These are phyloP conservation scores for Plectosphaerella plurivora DNA, from an alignment of 2,329 filamentous ascomycete genomes.

Conservation along the genomic window DNA sequence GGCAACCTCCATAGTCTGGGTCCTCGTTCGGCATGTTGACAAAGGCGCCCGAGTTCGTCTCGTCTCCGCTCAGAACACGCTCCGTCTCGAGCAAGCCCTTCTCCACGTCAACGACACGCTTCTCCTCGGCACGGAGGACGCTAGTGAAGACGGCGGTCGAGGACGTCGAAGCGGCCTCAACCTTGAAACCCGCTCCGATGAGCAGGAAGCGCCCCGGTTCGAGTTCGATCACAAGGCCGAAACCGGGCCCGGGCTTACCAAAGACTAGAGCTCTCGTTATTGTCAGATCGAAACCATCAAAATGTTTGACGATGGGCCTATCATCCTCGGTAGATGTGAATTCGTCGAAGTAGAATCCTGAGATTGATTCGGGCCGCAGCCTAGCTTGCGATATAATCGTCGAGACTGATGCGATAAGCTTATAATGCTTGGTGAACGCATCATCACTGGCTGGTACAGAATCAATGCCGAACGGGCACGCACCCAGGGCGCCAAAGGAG, in stretches of 20 bases:
- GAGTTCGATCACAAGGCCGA: conserved; percentile 21
- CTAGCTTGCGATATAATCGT: conserved; percentile 27
- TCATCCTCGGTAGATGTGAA: conserved; percentile 11
- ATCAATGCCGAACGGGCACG: conserved; percentile 27
- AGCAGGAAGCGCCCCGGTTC: conserved; percentile 17
- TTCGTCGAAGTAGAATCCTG: conserved; percentile 27
- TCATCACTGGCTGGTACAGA: conserved; percentile 15
- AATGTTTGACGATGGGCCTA: conserved; percentile 15
- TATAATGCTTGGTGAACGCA: conserved; percentile 30
- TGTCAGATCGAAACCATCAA: conserved; percentile 19
- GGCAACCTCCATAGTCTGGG: conserved; percentile 48
- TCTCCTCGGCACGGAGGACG: conserved; percentile 19
- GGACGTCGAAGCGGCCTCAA: conserved; percentile 13
- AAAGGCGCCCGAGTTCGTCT: conserved; percentile 28
- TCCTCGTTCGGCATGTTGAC: conserved; percentile 46
- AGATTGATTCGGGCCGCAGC: conserved; percentile 18
- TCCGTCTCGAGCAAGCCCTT: conserved; percentile 15
- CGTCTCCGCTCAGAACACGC: conserved; percentile 24
- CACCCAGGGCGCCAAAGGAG: conserved; percentile 22
- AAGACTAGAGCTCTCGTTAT: conserved; percentile 25
- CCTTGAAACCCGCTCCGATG: conserved; percentile 19
- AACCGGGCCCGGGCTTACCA: conserved; percentile 19
- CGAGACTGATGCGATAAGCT: conserved; percentile 15
- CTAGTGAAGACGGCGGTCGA: conserved; percentile 16
- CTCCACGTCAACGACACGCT: conserved; percentile 21